Evolutionary conservation across 2,329 filamentous ascomycete genomes (phyloP), one percentile per base, ranked within the genome.

Genomic region (Aspergillus quadrilineatus): DNA sequence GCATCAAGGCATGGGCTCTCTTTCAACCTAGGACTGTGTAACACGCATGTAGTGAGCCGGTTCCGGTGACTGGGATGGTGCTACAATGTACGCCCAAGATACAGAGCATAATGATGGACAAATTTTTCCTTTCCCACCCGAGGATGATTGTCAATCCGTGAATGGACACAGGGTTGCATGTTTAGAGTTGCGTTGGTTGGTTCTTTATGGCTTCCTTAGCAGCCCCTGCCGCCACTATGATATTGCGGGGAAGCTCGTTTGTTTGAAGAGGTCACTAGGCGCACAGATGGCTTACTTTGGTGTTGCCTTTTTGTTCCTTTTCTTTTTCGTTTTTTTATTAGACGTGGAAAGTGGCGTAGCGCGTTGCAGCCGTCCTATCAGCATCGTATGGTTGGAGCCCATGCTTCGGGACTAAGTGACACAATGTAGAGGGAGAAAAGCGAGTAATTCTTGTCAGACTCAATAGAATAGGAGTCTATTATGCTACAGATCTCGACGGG

Each of bases 401-500:
- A 34, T 32, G 29, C 32, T 53, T 17, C 17, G 17, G 34, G 29
- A 34, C 22, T 36, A 42, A 41, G 44, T 48, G 37, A 29, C 52
- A 42, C 26, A 36, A 36, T 41, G 5, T 41, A 45, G 26, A 30
- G 28, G 34, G 44, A 32, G 52, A 28, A 12, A 60, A 43, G 55
- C 43, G 41, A 30, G 46, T 50, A 55, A 62, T 58, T 61, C 56
- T 63, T 55, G 60, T 52, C 59, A 67, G 64, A 63, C 62, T 60
- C 56, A 48, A 58, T 42, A 59, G 47, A 48, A 58, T 42, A 59
- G 49, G 56, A 53, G 60, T 68, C 67, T 67, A 68, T 63, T 32
- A 62, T 62, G 60, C 57, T 67, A 67, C 61, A 65, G 62, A 60
- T 60, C 57, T 62, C 55, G 47, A 55, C 57, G 41, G 53, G 57